phyloP scores from a whole-genome alignment of 805 yeast species.

The Candida nemodendra region DNA sequence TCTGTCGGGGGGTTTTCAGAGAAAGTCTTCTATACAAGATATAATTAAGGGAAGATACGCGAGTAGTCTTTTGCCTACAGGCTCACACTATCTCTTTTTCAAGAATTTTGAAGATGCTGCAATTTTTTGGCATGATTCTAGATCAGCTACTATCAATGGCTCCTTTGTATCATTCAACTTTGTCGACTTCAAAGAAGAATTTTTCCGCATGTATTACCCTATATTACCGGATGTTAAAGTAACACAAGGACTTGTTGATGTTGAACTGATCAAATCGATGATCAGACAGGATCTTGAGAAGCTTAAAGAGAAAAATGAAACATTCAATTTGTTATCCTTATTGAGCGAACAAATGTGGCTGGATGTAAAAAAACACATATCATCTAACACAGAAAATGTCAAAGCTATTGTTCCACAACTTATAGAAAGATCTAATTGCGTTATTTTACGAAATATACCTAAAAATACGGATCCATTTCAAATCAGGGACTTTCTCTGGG shows the following conservation, averaged over 20 bases:
- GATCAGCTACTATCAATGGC: conserved; percentile 48
- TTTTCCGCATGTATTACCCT: conserved; percentile 20
- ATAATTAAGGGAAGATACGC: conserved; percentile 52
- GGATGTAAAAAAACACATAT: conserved; percentile 1
- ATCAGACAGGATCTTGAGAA: conserved; percentile 4
- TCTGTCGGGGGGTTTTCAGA: conserved; percentile 25
- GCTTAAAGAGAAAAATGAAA: conserved; percentile 4
- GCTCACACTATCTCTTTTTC: conserved; percentile 56
- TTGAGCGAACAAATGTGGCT: conserved; percentile 13
- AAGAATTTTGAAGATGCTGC: conserved; percentile 47
- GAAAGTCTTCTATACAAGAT: conserved; percentile 30
- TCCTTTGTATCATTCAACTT: conserved; percentile 45
- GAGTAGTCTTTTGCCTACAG: conserved; percentile 40
- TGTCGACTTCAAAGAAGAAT: conserved; percentile 31
- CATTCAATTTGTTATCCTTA: conserved; percentile 4
- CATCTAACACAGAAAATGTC: not conserved
- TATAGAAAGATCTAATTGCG: conserved; percentile 33
- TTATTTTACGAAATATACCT: conserved; percentile 48
- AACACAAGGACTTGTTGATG: conserved; percentile 5
- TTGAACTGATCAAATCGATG: conserved; percentile 1
- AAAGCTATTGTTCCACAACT: conserved; percentile 1
- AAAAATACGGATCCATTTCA: conserved; percentile 38
- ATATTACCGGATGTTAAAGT: conserved; percentile 20
- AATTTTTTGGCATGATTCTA: conserved; percentile 49
- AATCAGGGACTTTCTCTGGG: conserved; percentile 43